Evolutionary conservation across 805 yeast genomes (phyloP).

Genomic region (Barnettozyma botsteinii): DNA sequence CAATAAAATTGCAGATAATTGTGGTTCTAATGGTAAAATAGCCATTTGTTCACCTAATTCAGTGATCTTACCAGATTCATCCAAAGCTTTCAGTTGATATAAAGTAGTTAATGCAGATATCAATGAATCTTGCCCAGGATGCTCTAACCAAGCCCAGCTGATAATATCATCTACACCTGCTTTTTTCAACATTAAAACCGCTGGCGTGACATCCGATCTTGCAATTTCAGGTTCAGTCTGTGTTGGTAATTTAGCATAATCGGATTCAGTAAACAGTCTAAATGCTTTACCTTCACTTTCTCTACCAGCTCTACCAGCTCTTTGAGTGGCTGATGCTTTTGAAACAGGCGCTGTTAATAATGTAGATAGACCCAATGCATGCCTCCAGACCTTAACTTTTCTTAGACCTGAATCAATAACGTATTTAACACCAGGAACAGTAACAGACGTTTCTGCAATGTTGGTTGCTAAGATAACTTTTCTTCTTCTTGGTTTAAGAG

Average conservation of each 20-base stretch:
- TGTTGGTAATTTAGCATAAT: slow-evolving; percentile 54
- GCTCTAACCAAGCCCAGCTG: slow-evolving; percentile 89
- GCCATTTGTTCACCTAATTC: slow-evolving; percentile 81
- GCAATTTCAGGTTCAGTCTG: slow-evolving; percentile 94
- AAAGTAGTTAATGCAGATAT: slow-evolving; percentile 72
- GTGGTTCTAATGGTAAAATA: slow-evolving; percentile 87
- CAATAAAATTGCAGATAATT: slow-evolving; percentile 77
- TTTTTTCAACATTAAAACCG: slow-evolving; percentile 76
- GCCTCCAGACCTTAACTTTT: slow-evolving; percentile 93
- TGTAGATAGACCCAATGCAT: slow-evolving; percentile 87
- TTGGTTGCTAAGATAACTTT: slow-evolving; percentile 91
- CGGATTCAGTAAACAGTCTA: slow-evolving; percentile 72
- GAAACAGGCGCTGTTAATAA: slow-evolving; percentile 89
- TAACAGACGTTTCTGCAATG: slow-evolving; percentile 96
- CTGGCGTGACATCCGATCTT: slow-evolving; percentile 78
- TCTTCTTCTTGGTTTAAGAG: slow-evolving; percentile 58
- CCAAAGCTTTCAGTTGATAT: slow-evolving; percentile 72
- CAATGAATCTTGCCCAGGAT: slow-evolving; percentile 77
- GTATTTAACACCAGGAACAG: slow-evolving; percentile 90
- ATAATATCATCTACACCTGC: slow-evolving; percentile 79
- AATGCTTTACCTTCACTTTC: slow-evolving; percentile 88
- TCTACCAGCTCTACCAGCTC: slow-evolving; percentile 99
- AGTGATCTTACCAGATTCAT: slow-evolving; percentile 73
- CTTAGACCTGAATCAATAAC: slow-evolving; percentile 91
- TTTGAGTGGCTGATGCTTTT: slow-evolving; percentile 88